Evolutionary conservation across 441 rosid genomes (phyloP), one percentile per base, ranked within the genome.

Genomic region (Pelargonium cotyledonis): DNA sequence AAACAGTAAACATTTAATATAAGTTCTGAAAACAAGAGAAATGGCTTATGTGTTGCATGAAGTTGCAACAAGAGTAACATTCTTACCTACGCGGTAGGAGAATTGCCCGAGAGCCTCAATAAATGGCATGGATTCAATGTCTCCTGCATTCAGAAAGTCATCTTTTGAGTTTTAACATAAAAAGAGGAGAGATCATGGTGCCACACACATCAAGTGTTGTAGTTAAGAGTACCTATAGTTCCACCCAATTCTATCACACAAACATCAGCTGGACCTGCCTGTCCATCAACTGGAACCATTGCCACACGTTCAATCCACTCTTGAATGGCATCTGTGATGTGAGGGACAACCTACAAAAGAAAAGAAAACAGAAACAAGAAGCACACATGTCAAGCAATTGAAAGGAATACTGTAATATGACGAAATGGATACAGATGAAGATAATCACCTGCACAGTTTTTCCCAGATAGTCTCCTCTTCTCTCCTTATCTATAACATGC

Each of bases 241-340:
- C 60, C 60, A 53, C 60, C 60, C 19, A 53, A 53, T 53, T 53
- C 60, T 6, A 53, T 53, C 10, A 53, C 60, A 53, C 60, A 53
- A 16, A 53, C 60, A 53, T 53, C 60, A 53, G 60, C 60, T 53
- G 60, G 60, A 7, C 60, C 60, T 53, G 2, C 21, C 2, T n/a
- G 23, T 16, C 60, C 60, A 53, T 53, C 60, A 10, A 53, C 60
- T 15, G 60, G 11, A 4, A 0, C 1, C 10, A 6, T 53, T 7
- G 60, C 60, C 11, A 53, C 60, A 16, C 60, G 23, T 1, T 53
- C 60, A 0, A 53, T 53, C 23, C 60, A 53, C 60, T 53, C 60
- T 53, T 53, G 60, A 6, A 53, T 53, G 11, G 60, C 60, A 53
- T 53, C 60, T 1, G 60, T 53, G 8, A 53, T 53, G 23, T 53